Evolutionary conservation across 495 filamentous ascomycete genomes (phyloP), one percentile per base, ranked within the genome.

Genomic region (Penicillium paradoxum): DNA sequence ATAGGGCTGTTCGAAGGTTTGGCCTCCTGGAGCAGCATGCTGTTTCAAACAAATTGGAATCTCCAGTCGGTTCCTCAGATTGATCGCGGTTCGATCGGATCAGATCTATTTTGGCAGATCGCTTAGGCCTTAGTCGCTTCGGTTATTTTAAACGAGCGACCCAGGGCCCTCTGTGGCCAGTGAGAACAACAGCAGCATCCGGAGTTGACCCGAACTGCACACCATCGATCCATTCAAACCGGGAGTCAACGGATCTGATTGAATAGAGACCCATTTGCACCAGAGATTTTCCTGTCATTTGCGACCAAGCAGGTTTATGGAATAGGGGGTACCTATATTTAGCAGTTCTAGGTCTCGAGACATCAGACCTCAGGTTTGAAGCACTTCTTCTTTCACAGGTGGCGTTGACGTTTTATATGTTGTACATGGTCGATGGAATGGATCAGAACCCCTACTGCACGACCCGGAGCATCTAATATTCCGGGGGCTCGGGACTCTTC

Each of bases 101-200:
- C 10, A 3, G 37, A 45, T 38, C 22, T 13, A 38, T 37, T 45
- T 36, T 6, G 48, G 42, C 22, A 39, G 50, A 33, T 53, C 41
- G 41, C 50, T 53, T 45, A 53, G 41, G 25, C 9, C 18, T 49
- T 40, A 49, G 48, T 19, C 19, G 17, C 45, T 42, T 53, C 50
- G 50, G 32, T 30, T 45, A 45, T 36, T 33, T 45, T 38, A 19
- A 51, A 38, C 41, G 32, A 53, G 37, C 37, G 27, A 22, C 37
- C 47, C 39, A 25, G 41, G 27, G 41, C 47, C 37, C 19, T 48
- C 33, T 14, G 13, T 14, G 2, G 17, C 24, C 25, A 24, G 21
- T 42, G 39, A 15, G 39, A 25, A 6, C 6, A 13, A 24, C 22
- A 17, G 34, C n/a, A 7, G 15, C 6, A 6, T 37, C 34, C n/a